phyloP scores from a whole-genome alignment of 768 basidiomycete species.

The Gloeostereum incarnatum region DNA sequence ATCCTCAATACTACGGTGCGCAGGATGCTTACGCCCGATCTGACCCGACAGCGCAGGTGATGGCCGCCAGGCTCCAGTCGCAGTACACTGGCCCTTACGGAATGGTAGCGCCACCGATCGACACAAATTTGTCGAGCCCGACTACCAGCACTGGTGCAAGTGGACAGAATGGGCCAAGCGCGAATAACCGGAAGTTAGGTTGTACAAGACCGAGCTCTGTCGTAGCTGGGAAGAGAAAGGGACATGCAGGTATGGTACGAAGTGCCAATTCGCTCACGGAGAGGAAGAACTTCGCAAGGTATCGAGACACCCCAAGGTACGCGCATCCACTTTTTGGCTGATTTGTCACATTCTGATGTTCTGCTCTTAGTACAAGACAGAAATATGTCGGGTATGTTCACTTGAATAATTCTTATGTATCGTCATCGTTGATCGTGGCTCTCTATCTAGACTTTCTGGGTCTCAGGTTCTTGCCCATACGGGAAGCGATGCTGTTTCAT shows the following conservation, averaged over 20 bases:
- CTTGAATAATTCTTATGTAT: slow-evolving; percentile 5
- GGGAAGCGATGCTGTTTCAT: slow-evolving; percentile 93
- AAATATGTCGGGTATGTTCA: slow-evolving; percentile 74
- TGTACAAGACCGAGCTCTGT: slow-evolving; percentile 89
- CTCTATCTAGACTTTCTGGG: slow-evolving; percentile 73
- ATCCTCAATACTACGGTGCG: slow-evolving; percentile 60
- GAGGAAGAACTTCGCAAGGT: slow-evolving; percentile 81
- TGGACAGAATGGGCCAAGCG: slow-evolving; percentile 64
- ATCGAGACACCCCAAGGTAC: slow-evolving; percentile 82
- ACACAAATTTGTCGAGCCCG: slow-evolving; percentile 31
- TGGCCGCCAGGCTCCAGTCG: slow-evolving; percentile 56
- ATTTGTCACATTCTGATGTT: slow-evolving; percentile 11
- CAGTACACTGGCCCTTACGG: slow-evolving; percentile 48
- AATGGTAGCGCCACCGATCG: slow-evolving; percentile 22
- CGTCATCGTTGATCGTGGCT: slow-evolving; percentile 6
- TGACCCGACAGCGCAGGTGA: slow-evolving; percentile 44
- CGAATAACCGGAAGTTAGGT: slow-evolving; percentile 86
- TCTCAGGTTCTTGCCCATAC: slow-evolving; percentile 87
- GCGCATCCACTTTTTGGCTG: slow-evolving; percentile 10
- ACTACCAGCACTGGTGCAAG: slow-evolving; percentile 20
- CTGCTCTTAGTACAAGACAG: slow-evolving; percentile 72
- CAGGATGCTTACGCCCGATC: slow-evolving; percentile 46
- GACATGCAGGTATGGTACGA: slow-evolving; percentile 73
- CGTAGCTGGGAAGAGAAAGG: slow-evolving; percentile 93
- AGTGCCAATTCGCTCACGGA: slow-evolving; percentile 92